Evolutionary conservation across 768 basidiomycete genomes (phyloP), one percentile per base, ranked within the genome.

Genomic region (Coprinellus aureogranulatus): DNA sequence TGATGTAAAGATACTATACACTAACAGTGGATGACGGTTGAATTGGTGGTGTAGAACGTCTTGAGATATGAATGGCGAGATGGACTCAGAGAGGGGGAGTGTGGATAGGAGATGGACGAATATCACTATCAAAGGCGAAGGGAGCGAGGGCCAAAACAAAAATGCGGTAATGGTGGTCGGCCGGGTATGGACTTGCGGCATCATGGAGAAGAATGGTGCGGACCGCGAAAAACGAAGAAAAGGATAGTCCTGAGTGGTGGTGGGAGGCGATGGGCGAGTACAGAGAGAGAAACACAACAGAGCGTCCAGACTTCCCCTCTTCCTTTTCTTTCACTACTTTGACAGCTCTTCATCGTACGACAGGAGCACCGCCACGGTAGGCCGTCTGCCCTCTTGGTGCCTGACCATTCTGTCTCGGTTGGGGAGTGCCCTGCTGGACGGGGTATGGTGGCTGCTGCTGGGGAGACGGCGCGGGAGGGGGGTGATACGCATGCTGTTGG

Each of bases 281-380:
- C 14, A 28, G 30, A 25, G 18, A 44, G 10, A 45, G 41, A 54
- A 45, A 30, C 53, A 41, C 47, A 55, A 57, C 23, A 47, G 3
- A 12, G 14, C 34, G 6, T 34, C 34, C 34, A 34, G 25, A 18
- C 39, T 51, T 11, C 27, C 34, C 51, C 55, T 53, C 62, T 42
- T 42, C 55, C 14, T 47, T 48, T 34, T 26, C 49, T 31, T 44
- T 41, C 48, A 22, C 37, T 56, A 20, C 30, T 14, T 4, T 18
- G 28, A 37, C 26, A 22, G 37, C 48, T 23, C 14, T 37, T 78
- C 71, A 76, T 62, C 76, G 69, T 37, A 63, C 68, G 39, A 71
- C 74, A 54, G 75, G 62, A 25, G 55, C 56, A 31, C 57, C 60
- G 12, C 60, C 60, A 67, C 78, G 75, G 53, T 77, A 76, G 20